phyloP scores from a whole-genome alignment of 2,329 filamentous ascomycete genomes.

The Sordariomycetes sp. region DNA sequence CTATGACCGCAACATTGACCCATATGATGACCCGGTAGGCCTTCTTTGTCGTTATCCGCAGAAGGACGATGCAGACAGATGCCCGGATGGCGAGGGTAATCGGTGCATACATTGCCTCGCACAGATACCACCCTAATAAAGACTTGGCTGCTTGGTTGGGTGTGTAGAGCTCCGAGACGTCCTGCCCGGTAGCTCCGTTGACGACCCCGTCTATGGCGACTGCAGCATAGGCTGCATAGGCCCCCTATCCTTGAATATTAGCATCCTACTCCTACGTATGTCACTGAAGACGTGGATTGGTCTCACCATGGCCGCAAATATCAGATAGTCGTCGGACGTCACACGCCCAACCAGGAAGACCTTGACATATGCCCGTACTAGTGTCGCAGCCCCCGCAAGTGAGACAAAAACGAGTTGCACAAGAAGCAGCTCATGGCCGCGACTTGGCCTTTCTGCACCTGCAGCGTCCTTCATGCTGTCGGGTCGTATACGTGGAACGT shows the following conservation, averaged over 20 bases:
- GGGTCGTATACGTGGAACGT: not conserved
- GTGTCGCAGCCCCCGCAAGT: constrained; percentile 9
- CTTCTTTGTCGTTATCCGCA: constrained; percentile 24
- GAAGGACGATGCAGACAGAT: constrained; percentile 29
- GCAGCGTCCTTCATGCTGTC: not conserved
- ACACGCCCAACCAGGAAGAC: constrained; percentile 30
- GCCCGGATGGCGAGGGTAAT: constrained; percentile 28
- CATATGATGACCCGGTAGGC: constrained; percentile 24
- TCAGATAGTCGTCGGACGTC: constrained; percentile 36
- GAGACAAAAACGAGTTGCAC: not conserved
- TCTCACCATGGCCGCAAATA: constrained; percentile 33
- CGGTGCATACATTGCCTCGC: constrained; percentile 28
- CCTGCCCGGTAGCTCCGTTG: constrained; percentile 17
- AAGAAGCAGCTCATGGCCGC: not conserved
- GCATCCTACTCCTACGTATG: not conserved
- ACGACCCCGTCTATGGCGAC: constrained; percentile 22
- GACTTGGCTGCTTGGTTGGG: constrained; percentile 14
- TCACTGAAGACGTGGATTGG: not conserved
- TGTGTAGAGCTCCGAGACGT: constrained; percentile 9
- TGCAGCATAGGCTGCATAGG: constrained; percentile 21
- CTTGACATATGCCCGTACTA: constrained; percentile 35
- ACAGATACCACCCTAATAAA: constrained; percentile 27
- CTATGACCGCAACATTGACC: constrained; percentile 22
- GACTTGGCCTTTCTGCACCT: not conserved
- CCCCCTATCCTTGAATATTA: constrained; percentile 13